Conservation (phyloP, 2,329 filamentous ascomycete species). For the Paracamarosporium sp. region DNA sequence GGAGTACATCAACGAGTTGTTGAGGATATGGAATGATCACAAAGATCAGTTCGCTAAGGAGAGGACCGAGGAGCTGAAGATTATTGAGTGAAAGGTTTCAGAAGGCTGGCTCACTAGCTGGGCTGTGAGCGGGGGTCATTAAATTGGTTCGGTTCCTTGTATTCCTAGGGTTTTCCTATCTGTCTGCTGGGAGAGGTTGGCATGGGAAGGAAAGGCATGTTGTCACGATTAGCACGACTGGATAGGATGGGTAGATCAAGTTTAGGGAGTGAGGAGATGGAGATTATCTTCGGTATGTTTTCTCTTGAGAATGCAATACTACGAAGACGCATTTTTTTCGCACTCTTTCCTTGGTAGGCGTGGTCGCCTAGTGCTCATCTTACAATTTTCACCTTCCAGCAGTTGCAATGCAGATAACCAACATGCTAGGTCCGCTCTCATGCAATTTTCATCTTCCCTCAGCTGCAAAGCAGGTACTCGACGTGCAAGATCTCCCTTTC, state of each 20-base stretch:
- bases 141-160: not conserved
- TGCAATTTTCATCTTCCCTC: too few relatives aligned
- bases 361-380: too few relatives aligned
- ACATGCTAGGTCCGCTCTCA: too few relatives aligned
- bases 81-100: constrained; percentile 59
- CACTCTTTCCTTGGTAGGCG: too few relatives aligned
- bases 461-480: too few relatives aligned
- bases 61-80: constrained; percentile 69
- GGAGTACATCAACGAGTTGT: constrained; percentile 77
- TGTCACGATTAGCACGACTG: not conserved
- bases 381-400: too few relatives aligned
- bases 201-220: not conserved
- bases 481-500: too few relatives aligned
- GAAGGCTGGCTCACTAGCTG: not conserved
- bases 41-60: constrained; percentile 76
- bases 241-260: not conserved
- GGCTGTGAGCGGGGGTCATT: not conserved
- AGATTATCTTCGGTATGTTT: not conserved
- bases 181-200: not conserved
- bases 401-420: too few relatives aligned
- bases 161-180: not conserved
- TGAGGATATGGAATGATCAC: constrained; percentile 76
- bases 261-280: not conserved
- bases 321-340: too few relatives aligned
- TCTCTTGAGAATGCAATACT: too few relatives aligned